Evolutionary conservation across 1,284 basidiomycete species (phyloP), one percentile per base, ranked within the genome.

Genomic region (Rhodotorula mucilaginosa): DNA sequence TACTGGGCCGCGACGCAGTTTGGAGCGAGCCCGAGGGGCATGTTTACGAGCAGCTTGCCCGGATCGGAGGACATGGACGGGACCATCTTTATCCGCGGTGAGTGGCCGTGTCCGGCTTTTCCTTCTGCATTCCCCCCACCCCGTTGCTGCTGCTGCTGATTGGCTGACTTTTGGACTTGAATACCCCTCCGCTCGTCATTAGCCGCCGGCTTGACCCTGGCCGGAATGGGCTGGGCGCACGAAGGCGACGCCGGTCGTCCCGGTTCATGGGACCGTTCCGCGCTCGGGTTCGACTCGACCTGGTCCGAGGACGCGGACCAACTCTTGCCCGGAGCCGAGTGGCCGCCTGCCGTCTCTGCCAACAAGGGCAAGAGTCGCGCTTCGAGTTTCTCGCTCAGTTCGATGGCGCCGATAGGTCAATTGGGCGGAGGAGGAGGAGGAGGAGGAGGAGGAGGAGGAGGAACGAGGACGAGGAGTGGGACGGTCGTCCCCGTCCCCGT

Each of bases 11-110:
- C 77, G 12, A 66, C 71, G 31, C 72, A 74, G 58, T 79, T 76
- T 48, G 78, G 75, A 1, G 58, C 69, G 19, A 70, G 74, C 16
- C 71, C 76, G 16, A 58, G 65, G 23, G 78, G 78, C 2, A 67
- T 74, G 49, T 78, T 68, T 54, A 68, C 69, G 39, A 68, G 62
- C 13, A 61, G 67, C 1, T 47, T 79, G 19, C 71, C 73, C 1
- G 78, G 77, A 0, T 71, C 74, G 5, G 71, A 76, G 3, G 58
- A 65, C 34, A 68, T 79, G 73, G 78, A 79, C 61, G 78, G 78
- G 0, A 64, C 66, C 2, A 72, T 77, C 52, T 79, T 79, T 64
- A 58, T 77, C 6, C 69, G 77, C 15, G 70, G 64, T 66, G n/a
- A 57, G 67, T 31, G 26, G 26, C 26, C 26, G 26, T 26, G 26